Base-by-base conservation (phyloP, 73 alveolate species). In the Symbiodinium pilosum region DNA sequence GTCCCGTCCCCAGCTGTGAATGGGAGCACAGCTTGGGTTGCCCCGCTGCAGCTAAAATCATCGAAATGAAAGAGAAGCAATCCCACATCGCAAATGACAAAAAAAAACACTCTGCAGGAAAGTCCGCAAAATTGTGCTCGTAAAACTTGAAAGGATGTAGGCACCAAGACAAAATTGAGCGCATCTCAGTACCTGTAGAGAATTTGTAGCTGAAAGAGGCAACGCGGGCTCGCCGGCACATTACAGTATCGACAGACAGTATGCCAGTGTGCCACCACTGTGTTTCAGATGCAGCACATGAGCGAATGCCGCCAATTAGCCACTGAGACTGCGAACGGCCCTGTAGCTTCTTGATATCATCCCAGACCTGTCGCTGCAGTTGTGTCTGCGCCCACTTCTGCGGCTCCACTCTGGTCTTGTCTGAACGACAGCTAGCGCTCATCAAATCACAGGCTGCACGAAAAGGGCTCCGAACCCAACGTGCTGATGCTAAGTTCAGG, bases 331-430 rank as follows among this genome's bases (percentile, higher is more conserved):
- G n/a, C n/a, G 73, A 26, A 3, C 21, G 26, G 32, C 73, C 73
- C 73, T 56, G 73, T 16, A 56, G 73, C 26, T 32, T 26, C 73
- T 56, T 56, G 59, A 56, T 56, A 32, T 56, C 73, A 56, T 56
- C 73, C 73, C 73, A 56, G 34, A 56, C 73, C 73, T 56, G 73
- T 3, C 73, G 73, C 73, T 56, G 73, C 73, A 56, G 32, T 32
- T 56, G 73, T 16, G 73, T 16, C 73, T 56, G 73, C 73, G 73
- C 73, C 73, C 73, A 56, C 73, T 56, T 56, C 73, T 56, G 73
- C 9, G 73, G 73, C 73, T 56, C 73, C 3, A 56, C 26, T 32
- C 32, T 26, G 73, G 21, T 56, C 73, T 56, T 56, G 73, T 56
- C 73, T 16, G 73, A 56, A 32, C 32, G 34, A 32, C 73, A 56